Evolutionary conservation across 352 stramenopile genomes (phyloP), one percentile per base, ranked within the genome.

Genomic region (Phytophthora rubi): DNA sequence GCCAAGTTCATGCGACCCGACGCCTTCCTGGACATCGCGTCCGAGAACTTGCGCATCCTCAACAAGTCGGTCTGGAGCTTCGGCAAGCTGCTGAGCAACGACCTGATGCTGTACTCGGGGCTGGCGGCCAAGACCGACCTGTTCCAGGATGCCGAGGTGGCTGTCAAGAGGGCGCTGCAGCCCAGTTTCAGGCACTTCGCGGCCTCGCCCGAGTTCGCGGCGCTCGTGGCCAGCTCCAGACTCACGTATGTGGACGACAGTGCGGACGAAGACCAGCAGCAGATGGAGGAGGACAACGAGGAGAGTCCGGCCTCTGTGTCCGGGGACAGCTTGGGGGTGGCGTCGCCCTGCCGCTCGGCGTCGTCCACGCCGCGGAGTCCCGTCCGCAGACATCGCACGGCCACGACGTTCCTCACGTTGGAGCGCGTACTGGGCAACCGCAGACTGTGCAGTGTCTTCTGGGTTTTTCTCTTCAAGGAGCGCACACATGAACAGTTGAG

Each of bases 381-480:
- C 26, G 65, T 21, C 28, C 73, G 57, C 44, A 71, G 63, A 70
- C 68, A 66, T 32, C 77, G 59, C 58, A 65, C 71, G 45, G 76
- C 64, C 1, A 74, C 82, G 35, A 76, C 82, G 4, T 89, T 90
- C 55, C 64, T 96, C 55, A 94, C 86, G 28, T 64, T 96, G 12
- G 81, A 93, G 42, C 84, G 82, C 1, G 86, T 96, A 9, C 63
- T 96, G 15, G 76, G 71, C 16, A 96, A 96, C 65, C 79, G 88
- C 5, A 78, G 88, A 28, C 63, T 96, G 13, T 96, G 88, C 60
- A 94, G 88, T 49, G 82, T 96, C 0, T 96, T 96, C 57, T 96
- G 88, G 88, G 85, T 96, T 6, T 94, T 92, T 64, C 56, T 96
- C 15, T 96, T 94, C 69, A 94, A 94, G 58, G 88, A 96, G 33